Percentiles rank a stretch among this genome's conserved stretches.
phyloP scores from a whole-genome alignment of 2,329 filamentous ascomycete species.

The Alternaria incomplexa region DNA sequence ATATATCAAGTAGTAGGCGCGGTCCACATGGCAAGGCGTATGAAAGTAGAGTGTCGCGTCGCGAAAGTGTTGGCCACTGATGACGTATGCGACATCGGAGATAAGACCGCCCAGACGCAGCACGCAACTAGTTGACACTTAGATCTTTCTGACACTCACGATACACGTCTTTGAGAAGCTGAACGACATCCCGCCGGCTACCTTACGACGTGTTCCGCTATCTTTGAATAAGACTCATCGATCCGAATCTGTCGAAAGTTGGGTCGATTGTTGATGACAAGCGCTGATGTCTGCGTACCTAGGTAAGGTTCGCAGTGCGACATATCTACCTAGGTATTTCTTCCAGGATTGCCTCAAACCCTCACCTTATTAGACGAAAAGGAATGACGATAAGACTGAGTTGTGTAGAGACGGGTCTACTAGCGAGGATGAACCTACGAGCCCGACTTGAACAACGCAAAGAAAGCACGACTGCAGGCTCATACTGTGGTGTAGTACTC shows the following conservation, averaged over 20 bases:
- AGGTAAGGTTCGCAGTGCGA: background rate
- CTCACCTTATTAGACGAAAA: background rate
- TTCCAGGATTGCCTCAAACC: background rate
- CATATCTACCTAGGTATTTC: too few species aligned
- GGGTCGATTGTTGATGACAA: background rate
- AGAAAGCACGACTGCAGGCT: background rate
- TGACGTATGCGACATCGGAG: slow-evolving; percentile 9
- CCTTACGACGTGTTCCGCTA: too few species aligned
- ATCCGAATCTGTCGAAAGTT: background rate
- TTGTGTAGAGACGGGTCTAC: background rate
- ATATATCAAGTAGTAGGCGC: background rate
- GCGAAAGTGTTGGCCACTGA: slow-evolving; percentile 9
- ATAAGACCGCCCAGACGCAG: background rate
- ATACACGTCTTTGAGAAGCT: background rate
- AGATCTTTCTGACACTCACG: background rate
- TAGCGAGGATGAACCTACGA: background rate
- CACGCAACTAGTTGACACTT: background rate
- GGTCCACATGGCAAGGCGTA: background rate
- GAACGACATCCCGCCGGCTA: too few species aligned
- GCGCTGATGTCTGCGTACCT: background rate
- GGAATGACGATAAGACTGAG: background rate
- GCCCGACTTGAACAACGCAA: background rate
- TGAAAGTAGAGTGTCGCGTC: background rate
- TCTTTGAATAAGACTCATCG: background rate
- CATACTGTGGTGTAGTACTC: background rate